Evolutionary conservation across 2,329 filamentous ascomycete species (phyloP), one percentile per base, ranked within the genome.

Genomic region (Microdochium nivale): DNA sequence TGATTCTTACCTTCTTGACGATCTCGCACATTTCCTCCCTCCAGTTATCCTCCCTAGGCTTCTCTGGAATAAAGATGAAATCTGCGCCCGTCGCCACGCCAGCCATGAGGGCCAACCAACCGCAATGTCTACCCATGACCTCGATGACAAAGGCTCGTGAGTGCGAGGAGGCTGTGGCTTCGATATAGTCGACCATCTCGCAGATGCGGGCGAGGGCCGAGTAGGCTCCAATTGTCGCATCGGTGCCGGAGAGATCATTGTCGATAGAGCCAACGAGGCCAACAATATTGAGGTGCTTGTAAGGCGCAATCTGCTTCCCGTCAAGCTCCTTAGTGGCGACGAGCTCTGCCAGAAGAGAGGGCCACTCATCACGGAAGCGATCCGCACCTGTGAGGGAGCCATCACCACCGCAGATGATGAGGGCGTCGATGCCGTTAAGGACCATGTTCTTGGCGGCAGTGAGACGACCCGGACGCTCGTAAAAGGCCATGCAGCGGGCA

Each of bases 121-220:
- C 94, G 67, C 94, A 99, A 71, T 99, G 92, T 54, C 94, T 81
- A 49, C 94, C 94, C 94, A 99, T 99, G 62, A 99, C 94, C 69
- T 96, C 94, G 56, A 99, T 88, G 52, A 99, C 91, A 69, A 99
- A 99, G 37, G 94, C 94, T 61, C 94, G 81, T 58, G 95, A 95
- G 70, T 99, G 94, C 25, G 91, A 96, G 35, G 85, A 86, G 50
- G 92, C 92, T 0, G 94, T 97, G 21, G 92, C 91, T 70, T 99
- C 92, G 60, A 99, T 95, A 65, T 90, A 92, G 73, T 99, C 94
- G 53, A 99, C 89, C 65, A 92, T 89, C 67, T 96, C 88, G 71
- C 92, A 97, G 60, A 99, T 96, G 54, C 92, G 85, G 48, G 87
- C 84, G 52, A 99, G 80, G 24, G 94, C 94, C 44, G 91, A 96